Evolutionary conservation across 768 basidiomycete species (phyloP), one percentile per base, ranked within the genome.

Genomic region (Krasilnikovozyma curviuscula): DNA sequence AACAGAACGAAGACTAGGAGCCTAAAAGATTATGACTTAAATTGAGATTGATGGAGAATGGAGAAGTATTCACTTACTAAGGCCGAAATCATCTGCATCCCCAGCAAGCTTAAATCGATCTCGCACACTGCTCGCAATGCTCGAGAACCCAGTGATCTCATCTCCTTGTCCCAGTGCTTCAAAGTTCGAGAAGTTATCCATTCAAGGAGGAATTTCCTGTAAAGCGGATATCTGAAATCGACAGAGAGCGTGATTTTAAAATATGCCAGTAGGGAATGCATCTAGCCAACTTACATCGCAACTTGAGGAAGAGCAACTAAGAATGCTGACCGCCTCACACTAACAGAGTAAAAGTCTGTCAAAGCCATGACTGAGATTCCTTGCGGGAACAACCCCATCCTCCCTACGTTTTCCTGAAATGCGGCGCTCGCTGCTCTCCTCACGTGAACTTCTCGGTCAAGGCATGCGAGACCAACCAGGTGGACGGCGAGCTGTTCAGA

Each of bases 361-460:
- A 83, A 82, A 34, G 78, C 73, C 38, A 98, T 68, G 23, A 95
- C 81, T 59, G 86, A 84, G 54, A 98, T 93, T 2, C 93, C 93
- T 66, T 91, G 80, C 38, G 83, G 78, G 62, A 95, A 89, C 45
- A 89, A 66, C 52, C 74, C 91, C 68, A 81, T 80, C 60, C 93
- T 70, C 12, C 93, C 93, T 32, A 95, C 93, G 59, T 81, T 79
- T 67, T 98, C 93, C 65, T 98, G 93, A 62, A 84, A 97, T 12
- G 89, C 84, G 16, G 93, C 93, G 63, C 91, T 97, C 12, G 89
- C 89, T 13, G 93, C 91, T 55, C 93, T 69, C 23, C 93, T 74
- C 47, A 98, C 86, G 53, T 85, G 83, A 25, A 95, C 77, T 64
- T 98, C 93, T 28, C 93, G 75, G 67, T 98, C 93, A 61, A 77